Evolutionary conservation across 352 stramenopile genomes (phyloP).

Genomic region (Blastocystis sp.): DNA sequence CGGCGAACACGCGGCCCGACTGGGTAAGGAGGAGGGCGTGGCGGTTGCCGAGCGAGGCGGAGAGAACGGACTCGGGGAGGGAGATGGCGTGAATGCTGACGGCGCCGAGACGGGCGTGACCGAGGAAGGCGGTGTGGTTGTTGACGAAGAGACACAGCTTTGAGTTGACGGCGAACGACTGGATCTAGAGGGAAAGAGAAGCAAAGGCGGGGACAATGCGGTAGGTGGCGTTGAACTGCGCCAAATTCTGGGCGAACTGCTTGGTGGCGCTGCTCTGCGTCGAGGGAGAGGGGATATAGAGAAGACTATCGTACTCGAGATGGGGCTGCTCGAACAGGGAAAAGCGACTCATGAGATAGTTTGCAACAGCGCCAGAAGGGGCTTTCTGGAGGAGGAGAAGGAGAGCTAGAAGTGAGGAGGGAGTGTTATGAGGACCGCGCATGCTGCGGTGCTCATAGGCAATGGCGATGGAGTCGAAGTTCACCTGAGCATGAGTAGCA

Average conservation of each 20-base stretch:
- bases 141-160: slow-evolving; percentile 34
- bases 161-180: not conserved
- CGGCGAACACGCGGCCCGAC: not conserved
- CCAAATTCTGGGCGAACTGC: slow-evolving; percentile 20
- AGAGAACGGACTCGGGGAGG: not conserved
- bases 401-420: slow-evolving; percentile 13
- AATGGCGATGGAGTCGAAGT: not conserved
- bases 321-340: not conserved
- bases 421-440: not conserved
- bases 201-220: not conserved
- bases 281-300: not conserved
- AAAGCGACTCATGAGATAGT: slow-evolving; percentile 35
- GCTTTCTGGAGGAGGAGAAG: not conserved
- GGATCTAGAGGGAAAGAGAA: not conserved
- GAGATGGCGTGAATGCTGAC: slow-evolving; percentile 4
- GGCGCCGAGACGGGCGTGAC: not conserved
- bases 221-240: slow-evolving; percentile 17
- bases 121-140: not conserved
- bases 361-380: not conserved
- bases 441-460: slow-evolving; percentile 44
- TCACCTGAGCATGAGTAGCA: slow-evolving; percentile 21
- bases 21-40: slow-evolving; percentile 6
- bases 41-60: not conserved
- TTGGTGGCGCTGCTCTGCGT: not conserved
- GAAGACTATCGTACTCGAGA: slow-evolving; percentile 37